Conservation (phyloP, 2,329 filamentous ascomycete species). For the Xylariaceae sp. region DNA sequence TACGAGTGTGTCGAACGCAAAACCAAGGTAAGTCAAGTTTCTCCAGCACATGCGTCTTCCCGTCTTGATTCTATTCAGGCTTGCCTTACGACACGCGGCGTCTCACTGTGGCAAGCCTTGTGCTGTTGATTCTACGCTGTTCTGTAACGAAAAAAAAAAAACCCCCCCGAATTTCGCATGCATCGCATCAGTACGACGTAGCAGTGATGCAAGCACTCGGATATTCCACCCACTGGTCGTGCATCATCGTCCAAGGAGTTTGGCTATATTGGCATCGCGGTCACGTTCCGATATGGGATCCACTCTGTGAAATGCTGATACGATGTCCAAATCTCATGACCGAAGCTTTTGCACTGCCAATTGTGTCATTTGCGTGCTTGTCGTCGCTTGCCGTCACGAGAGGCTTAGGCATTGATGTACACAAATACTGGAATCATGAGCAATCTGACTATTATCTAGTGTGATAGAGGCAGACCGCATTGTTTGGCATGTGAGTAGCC, state of each 20-base stretch:
- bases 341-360: too few species aligned
- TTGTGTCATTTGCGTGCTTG: too few species aligned
- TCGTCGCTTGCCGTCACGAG: too few species aligned
- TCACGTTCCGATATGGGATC: background rate
- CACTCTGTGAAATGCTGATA: too few species aligned
- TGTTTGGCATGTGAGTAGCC: slow-evolving; percentile 59
- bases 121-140: slow-evolving; percentile 7
- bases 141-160: too few species aligned
- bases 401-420: too few species aligned
- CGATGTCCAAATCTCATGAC: too few species aligned
- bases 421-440: too few species aligned
- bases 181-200: slow-evolving; percentile 29
- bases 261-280: background rate
- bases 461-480: slow-evolving; percentile 69
- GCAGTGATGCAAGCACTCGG: slow-evolving; percentile 21
- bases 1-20: slow-evolving; percentile 79
- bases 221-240: background rate
- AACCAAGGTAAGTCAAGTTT: slow-evolving; percentile 61
- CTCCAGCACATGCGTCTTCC: background rate
- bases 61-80: background rate
- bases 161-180: slow-evolving; percentile 6
- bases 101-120: slow-evolving; percentile 2
- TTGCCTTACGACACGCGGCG: too few species aligned
- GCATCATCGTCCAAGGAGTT: background rate
- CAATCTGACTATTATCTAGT: slow-evolving; percentile 45